Base-by-base conservation (phyloP, 2,329 filamentous ascomycete genomes). In the Coniochaeta prunicola region DNA sequence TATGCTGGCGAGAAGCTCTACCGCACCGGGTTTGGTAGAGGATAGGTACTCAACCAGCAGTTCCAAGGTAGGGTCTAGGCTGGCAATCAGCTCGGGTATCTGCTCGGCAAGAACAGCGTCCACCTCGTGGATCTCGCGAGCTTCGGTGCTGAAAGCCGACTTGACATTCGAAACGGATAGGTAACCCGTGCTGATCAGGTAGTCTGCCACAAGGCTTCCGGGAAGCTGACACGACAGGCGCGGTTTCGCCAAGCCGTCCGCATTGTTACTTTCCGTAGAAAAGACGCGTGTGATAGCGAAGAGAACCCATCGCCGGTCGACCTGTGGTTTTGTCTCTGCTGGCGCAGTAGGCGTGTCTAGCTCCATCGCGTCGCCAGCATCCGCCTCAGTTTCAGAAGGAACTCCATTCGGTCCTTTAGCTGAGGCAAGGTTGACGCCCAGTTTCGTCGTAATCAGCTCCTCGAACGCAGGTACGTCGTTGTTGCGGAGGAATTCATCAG, bases 41-140 rank as follows among this genome's bases (percentile, higher is more conserved):
- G 83, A 82, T 7, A 92, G 75, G 60, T 90, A 84, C 58, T 80
- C 81, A 48, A 87, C 78, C 40, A 92, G 77, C 2, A 91, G 75
- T 56, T 86, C 82, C 69, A 91, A 80, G 34, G 85, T 84, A 2
- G 85, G 82, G 65, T 92, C 89, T n/a, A 86, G 77, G 55, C 86
- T 79, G 0, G 82, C 79, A 38, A 92, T 74, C 50, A 86, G 77
- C 50, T 78, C 73, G 24, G 90, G 80, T 4, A 92, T 76, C 59
- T 88, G 83, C 34, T 83, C 82, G 12, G 85, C 78, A 15, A 82
- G 72, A 28, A 80, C 75, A n/a, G 75, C 69, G 45, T 81, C 78
- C 0, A 71, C 67, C 13, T 74, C 69, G 45, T 81, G 77, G 15
- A 73, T 68, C 21, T 71, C 71, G 28, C 73, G 69, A 19, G 79